Conservation (phyloP, 2,329 filamentous ascomycete species). For the Penicillium frequentans region DNA sequence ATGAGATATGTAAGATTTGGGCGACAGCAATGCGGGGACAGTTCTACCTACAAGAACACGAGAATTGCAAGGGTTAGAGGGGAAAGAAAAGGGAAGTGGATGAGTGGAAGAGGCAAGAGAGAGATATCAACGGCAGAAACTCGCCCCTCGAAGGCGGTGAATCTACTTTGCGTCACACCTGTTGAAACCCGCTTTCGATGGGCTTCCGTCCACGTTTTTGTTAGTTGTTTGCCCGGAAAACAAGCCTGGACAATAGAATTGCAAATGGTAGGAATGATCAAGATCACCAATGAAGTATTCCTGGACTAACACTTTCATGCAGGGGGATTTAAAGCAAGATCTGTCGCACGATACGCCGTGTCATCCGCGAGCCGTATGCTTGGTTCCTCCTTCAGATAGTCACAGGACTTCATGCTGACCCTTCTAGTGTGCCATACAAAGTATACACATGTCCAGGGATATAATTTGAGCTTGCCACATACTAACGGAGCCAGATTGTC, state of each 20-base stretch:
- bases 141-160: slow-evolving; percentile 32
- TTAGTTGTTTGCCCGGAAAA: neutral
- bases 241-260: neutral
- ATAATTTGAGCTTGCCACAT: neutral
- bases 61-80: slow-evolving; percentile 13
- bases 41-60: neutral
- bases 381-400: neutral
- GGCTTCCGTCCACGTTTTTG: slow-evolving; percentile 4
- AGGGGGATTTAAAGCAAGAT: slow-evolving; percentile 62
- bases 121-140: slow-evolving; percentile 32
- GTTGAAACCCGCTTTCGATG: slow-evolving; percentile 7
- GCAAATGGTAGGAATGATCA: neutral
- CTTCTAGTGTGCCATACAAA: slow-evolving; percentile 81
- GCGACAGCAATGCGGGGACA: neutral
- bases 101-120: slow-evolving; percentile 17
- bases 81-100: slow-evolving; percentile 5
- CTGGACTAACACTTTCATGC: neutral
- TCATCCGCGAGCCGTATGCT: slow-evolving; percentile 72
- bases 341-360: slow-evolving; percentile 75
- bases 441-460: slow-evolving; percentile 47
- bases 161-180: slow-evolving; percentile 38
- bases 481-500: slow-evolving; percentile 62
- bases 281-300: neutral
- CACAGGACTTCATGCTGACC: slow-evolving; percentile 14
- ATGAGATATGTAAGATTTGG: neutral